Evolutionary conservation across 768 basidiomycete species (phyloP).

Genomic region (Phanerodontia chrysosporium): DNA sequence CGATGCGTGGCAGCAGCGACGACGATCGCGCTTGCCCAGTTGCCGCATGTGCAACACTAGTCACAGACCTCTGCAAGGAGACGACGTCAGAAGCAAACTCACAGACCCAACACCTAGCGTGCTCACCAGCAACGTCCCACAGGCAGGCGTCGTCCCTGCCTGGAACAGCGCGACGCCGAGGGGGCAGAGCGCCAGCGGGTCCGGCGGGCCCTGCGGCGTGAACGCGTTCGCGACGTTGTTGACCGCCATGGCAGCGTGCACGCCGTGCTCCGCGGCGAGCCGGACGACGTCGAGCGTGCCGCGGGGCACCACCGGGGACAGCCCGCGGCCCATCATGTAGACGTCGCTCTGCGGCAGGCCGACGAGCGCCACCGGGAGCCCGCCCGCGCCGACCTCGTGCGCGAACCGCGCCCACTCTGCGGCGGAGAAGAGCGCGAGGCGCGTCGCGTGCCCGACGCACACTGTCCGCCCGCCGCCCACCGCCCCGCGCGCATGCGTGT

Average conservation of each 20-base stretch:
- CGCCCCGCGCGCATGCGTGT: constrained; percentile 23
- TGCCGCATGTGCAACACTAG: constrained; percentile 47
- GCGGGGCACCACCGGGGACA: constrained; percentile 39
- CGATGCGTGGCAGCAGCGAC: constrained; percentile 33
- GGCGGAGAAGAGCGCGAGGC: constrained; percentile 46
- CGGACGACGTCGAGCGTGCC: constrained; percentile 52
- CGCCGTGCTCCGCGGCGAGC: constrained; percentile 38
- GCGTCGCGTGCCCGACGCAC: constrained; percentile 58
- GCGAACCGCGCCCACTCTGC: constrained; percentile 36
- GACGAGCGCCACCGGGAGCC: constrained; percentile 49
- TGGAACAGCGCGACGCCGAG: constrained; percentile 60
- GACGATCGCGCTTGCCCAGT: constrained; percentile 31
- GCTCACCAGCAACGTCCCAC: constrained; percentile 46
- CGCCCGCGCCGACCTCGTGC: constrained; percentile 29
- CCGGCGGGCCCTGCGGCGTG: constrained; percentile 62
- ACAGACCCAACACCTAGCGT: neutral
- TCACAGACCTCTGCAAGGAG: constrained; percentile 44
- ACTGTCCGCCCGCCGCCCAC: constrained; percentile 31
- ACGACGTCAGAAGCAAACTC: no score
- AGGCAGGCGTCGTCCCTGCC: constrained; percentile 43
- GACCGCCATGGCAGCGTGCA: constrained; percentile 52
- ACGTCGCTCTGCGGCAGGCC: constrained; percentile 61
- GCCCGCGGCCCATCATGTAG: constrained; percentile 58
- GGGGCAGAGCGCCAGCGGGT: constrained; percentile 56
- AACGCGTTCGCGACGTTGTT: constrained; percentile 68